Conservation (phyloP, 2,329 filamentous ascomycete genomes). For the Phyllosticta citrichinensis region DNA sequence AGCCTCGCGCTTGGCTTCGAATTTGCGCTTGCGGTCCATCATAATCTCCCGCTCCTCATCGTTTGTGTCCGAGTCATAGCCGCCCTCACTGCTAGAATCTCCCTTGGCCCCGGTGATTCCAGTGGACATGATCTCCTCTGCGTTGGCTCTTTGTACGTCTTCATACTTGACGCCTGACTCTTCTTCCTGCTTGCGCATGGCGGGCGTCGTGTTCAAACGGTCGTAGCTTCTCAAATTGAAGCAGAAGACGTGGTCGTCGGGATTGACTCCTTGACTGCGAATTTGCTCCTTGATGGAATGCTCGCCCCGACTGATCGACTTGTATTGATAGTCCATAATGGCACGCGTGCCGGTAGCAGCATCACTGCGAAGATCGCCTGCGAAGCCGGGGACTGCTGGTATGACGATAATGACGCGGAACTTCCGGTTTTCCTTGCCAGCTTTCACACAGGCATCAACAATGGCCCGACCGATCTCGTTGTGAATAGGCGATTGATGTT, state of each 20-base stretch:
- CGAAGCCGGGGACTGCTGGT: slow-evolving; percentile 86
- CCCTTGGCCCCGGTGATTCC: slow-evolving; percentile 50
- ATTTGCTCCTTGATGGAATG: slow-evolving; percentile 83
- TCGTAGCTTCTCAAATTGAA: slow-evolving; percentile 94
- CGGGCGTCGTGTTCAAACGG: slow-evolving; percentile 72
- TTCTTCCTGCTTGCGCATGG: slow-evolving; percentile 64
- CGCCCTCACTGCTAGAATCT: slow-evolving; percentile 18
- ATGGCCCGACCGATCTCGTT: slow-evolving; percentile 85
- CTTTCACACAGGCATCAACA: slow-evolving; percentile 77
- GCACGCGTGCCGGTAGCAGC: slow-evolving; percentile 74
- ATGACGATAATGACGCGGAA: slow-evolving; percentile 88
- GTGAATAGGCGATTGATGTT: slow-evolving; percentile 74
- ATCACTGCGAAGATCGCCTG: slow-evolving; percentile 75
- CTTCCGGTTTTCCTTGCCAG: slow-evolving; percentile 71
- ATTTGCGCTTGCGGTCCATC: slow-evolving; percentile 36
- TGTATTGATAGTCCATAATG: slow-evolving; percentile 99
- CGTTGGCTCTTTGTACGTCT: slow-evolving; percentile 77
- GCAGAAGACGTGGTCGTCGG: slow-evolving; percentile 71
- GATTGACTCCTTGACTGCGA: slow-evolving; percentile 62
- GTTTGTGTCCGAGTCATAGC: slow-evolving; percentile 4
- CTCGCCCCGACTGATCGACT: slow-evolving; percentile 84
- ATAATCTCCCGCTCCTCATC: slow-evolving; percentile 34
- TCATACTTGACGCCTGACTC: slow-evolving; percentile 75
- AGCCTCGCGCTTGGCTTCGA: slow-evolving; percentile 34
- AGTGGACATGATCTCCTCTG: slow-evolving; percentile 74